Percentiles rank a stretch among this genome's conserved stretches.
Conservation (phyloP, 2,329 filamentous ascomycete species). For the Apiospora sp. region DNA sequence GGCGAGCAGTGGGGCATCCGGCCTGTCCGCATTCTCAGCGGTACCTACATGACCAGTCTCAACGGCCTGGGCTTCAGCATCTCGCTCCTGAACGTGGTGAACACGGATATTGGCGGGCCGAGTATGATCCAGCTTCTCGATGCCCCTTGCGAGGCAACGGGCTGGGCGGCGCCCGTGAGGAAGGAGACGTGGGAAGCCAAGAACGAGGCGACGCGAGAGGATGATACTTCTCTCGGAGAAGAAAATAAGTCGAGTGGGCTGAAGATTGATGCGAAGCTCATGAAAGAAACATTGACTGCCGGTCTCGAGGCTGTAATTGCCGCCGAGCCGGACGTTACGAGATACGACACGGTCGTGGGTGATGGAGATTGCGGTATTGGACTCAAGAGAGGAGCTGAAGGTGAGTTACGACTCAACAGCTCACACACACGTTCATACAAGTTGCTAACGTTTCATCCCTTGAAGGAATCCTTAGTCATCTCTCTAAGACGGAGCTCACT, state of each 20-base stretch:
- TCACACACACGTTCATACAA: neutral
- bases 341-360: conserved; percentile 82
- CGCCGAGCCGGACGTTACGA: conserved; percentile 75
- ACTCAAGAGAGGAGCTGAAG: conserved; percentile 86
- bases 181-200: conserved; percentile 70
- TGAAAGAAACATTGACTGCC: conserved; percentile 60
- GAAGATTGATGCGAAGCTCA: conserved; percentile 58
- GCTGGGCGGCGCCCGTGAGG: conserved; percentile 72
- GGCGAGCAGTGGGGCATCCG: conserved; percentile 61
- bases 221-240: conserved; percentile 41
- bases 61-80: conserved; percentile 81
- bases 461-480: conserved; percentile 60
- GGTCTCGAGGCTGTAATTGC: conserved; percentile 69
- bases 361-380: conserved; percentile 92
- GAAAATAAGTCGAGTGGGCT: conserved; percentile 55
- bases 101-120: conserved; percentile 64
- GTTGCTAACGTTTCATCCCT: conserved; percentile 23
- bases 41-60: conserved; percentile 81
- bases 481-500: conserved; percentile 52
- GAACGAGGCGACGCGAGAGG: conserved; percentile 56
- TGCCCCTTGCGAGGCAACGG: conserved; percentile 71
- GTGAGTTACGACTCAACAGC: conserved; percentile 43
- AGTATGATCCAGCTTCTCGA: conserved; percentile 76
- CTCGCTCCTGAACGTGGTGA: conserved; percentile 70
- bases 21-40: conserved; percentile 70